Evolutionary conservation across 495 filamentous ascomycete species (phyloP), one percentile per base, ranked within the genome.

Genomic region (Immersiella caudata): DNA sequence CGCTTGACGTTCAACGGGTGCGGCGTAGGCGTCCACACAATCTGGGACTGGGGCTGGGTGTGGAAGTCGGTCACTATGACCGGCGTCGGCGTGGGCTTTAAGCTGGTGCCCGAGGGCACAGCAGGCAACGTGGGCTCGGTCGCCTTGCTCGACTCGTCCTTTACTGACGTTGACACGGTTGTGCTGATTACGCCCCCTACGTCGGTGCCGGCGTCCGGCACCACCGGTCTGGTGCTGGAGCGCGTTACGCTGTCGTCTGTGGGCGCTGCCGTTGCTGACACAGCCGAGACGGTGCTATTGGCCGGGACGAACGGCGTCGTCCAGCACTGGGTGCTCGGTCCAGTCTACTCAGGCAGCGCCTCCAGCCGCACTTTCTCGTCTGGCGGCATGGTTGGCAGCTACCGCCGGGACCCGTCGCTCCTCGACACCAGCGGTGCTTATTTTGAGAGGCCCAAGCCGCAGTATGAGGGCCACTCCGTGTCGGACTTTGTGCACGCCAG

Each of bases 31-130:
- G 87, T 96, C 49, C 92, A 85, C 79, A 88, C 92, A 87, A 92
- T 93, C 81, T 96, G 92, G 93, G 89, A 93, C 75, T 96, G 92
- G 93, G 84, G 88, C 11, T 97, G 91, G 89, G 87, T 86, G 56
- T 87, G 93, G 80, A 91, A 94, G 74, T 89, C 84, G 14, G 70
- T 96, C 25, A 83, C 78, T 0, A 90, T 97, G 81, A 89, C 90
- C 72, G 89, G 91, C 76, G 92, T 91, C 77, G 78, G 81, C 11
- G 79, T 92, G 67, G 91, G 90, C 55, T 82, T 96, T 59, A 21
- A 90, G 93, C 74, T 91, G 95, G 84, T 86, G 89, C 25, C 86
- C 83, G 59, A 76, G 70, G 25, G 73, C 78, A 2, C 73, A 11
- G 1, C 33, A 70, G 1, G 81, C 81, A 86, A 83, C 46, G 90